These are phyloP conservation scores for Lodderomyces pseudojiufengensis DNA, from an alignment of 1,139 yeast genomes.

Conservation along the genomic window DNA sequence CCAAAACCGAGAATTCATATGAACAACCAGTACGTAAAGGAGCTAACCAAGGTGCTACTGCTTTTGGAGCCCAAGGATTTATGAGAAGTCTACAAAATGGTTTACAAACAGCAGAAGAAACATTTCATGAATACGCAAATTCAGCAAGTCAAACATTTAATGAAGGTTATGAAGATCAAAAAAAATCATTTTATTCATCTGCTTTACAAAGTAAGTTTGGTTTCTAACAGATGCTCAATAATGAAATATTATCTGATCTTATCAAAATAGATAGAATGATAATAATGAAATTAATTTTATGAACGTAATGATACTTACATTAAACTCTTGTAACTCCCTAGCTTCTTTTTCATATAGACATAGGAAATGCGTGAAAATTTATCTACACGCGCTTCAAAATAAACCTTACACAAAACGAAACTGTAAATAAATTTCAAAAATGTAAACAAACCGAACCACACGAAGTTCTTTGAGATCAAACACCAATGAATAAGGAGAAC, in stretches of 20 bases:
- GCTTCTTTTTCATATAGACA: no score
- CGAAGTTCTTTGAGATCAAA: neutral
- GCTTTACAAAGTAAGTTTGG: slow-evolving; percentile 56
- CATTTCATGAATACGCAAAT: slow-evolving; percentile 56
- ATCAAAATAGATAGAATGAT: no score
- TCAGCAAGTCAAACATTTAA: slow-evolving; percentile 51
- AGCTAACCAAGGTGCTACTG: slow-evolving; percentile 12
- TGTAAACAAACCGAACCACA: slow-evolving; percentile 5
- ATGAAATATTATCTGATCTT: no score
- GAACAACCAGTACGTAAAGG: slow-evolving; percentile 44
- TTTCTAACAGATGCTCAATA: slow-evolving; percentile 26
- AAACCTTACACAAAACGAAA: slow-evolving; percentile 4
- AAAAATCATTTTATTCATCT: slow-evolving; percentile 49
- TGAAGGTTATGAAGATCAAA: slow-evolving; percentile 48
- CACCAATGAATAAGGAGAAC: slow-evolving; percentile 13
- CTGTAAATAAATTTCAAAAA: slow-evolving; percentile 5
- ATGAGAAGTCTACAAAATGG: slow-evolving; percentile 51
- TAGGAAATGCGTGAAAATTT: no score
- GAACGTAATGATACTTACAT: no score
- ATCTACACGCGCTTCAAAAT: no score
- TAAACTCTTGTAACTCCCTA: no score
- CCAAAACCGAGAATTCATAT: slow-evolving; percentile 33
- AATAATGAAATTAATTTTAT: no score
- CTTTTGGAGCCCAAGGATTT: slow-evolving; percentile 34
- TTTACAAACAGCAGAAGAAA: slow-evolving; percentile 51